Evolutionary conservation across 768 basidiomycete species (phyloP), one percentile per base, ranked within the genome.

Genomic region (Candolleomyces efflorescens): DNA sequence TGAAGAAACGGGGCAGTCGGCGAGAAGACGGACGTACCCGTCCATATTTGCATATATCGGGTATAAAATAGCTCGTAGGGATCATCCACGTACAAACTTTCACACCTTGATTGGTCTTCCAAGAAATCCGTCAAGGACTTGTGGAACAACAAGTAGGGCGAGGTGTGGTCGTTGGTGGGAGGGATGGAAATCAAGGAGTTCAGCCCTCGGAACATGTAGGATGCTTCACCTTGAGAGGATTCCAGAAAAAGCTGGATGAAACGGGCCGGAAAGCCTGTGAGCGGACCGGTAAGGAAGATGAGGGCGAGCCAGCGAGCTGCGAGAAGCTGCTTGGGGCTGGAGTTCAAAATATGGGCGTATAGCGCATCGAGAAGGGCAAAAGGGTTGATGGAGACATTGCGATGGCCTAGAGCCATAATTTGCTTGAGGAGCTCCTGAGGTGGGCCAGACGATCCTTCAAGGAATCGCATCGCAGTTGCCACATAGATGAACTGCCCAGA

Each of bases 401-500:
- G 10, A 18, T 7, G 46, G 17, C 26, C 15, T 4, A 32, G 26
- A 20, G 37, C 36, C 7, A 53, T 26, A 36, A 53, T 36, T 5
- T 11, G 13, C 5, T 64, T 53, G 3, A 64, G 48, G 12, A 53
- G 57, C 18, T 61, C 60, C 10, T 26, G 38, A 27, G 63, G 63
- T 36, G 54, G 54, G 6, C 45, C 18, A n/a, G 26, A 38, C 11
- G 58, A 38, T 24, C 45, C 38, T 22, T 53, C 53, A 20, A 64
- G 37, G 43, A 48, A 64, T 7, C 50, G 52, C 10, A 55, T 54
- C 13, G 60, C 60, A 5, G 56, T 58, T 11, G 63, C 44, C 9
- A 60, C 63, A 41, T 64, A 60, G 20, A 64, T 58, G 43, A 59
- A 61, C 47, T 64, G 63, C 9, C 63, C 63, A 6, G 62, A 63